phyloP scores from a whole-genome alignment of 2,329 filamentous ascomycete species.

The Pestalotiopsis sp. region DNA sequence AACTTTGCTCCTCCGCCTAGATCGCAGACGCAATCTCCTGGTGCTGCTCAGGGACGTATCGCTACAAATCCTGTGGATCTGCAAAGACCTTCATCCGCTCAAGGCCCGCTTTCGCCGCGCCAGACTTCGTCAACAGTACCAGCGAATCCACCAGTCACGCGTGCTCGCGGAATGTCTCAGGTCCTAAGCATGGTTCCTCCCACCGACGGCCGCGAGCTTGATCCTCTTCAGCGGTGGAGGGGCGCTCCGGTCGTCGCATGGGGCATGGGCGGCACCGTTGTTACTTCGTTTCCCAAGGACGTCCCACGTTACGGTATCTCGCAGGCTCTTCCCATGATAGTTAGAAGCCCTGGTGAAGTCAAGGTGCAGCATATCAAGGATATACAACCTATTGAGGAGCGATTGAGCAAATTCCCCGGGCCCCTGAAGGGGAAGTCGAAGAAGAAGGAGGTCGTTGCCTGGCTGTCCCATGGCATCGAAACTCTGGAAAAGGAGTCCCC shows the following conservation, averaged over 20 bases:
- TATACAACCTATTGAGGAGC: slow-evolving; percentile 70
- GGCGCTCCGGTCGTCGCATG: slow-evolving; percentile 86
- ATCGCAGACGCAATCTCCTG: slow-evolving; percentile 66
- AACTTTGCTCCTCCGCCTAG: slow-evolving; percentile 60
- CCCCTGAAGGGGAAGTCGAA: slow-evolving; percentile 88
- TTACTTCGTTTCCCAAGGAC: slow-evolving; percentile 87
- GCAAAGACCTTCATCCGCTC: slow-evolving; percentile 58
- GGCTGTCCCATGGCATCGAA: slow-evolving; percentile 79
- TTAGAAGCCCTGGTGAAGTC: slow-evolving; percentile 81
- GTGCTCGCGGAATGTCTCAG: slow-evolving; percentile 56
- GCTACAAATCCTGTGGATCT: slow-evolving; percentile 40
- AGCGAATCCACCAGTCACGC: slow-evolving; percentile 31
- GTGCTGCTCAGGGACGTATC: slow-evolving; percentile 44
- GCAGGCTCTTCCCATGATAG: slow-evolving; percentile 73
- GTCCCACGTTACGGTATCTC: slow-evolving; percentile 83
- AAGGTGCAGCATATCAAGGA: slow-evolving; percentile 77
- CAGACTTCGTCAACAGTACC: slow-evolving; percentile 19
- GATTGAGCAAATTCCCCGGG: slow-evolving; percentile 82
- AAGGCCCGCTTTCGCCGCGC: slow-evolving; percentile 46
- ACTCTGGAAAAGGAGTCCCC: slow-evolving; percentile 65
- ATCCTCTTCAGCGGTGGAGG: slow-evolving; percentile 87
- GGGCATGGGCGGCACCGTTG: slow-evolving; percentile 81
- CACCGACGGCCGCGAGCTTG: slow-evolving; percentile 68
- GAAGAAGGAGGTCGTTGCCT: slow-evolving; percentile 88
- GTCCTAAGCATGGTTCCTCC: slow-evolving; percentile 62